A percentile compares a stretch with the other conserved stretches of the same genome.
These are phyloP conservation scores for Paraphaeosphaeria minitans DNA, from an alignment of 2,329 filamentous ascomycete species.

Conservation along the genomic window DNA sequence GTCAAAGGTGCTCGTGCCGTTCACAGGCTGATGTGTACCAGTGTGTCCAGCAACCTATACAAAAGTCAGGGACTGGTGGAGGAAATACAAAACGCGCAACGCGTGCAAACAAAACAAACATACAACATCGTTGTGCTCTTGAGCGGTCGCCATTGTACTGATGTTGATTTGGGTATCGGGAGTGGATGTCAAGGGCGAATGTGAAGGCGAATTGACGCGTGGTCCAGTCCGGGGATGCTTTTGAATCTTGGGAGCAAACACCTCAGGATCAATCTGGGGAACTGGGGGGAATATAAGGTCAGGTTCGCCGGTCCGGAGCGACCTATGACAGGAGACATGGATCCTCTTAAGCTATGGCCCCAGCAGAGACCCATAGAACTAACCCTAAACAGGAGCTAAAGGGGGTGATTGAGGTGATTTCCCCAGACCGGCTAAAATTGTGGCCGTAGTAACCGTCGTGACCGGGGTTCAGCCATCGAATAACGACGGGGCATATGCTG, in stretches of 20 bases:
- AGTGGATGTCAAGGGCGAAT: conserved; percentile 19
- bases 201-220: conserved; percentile 5
- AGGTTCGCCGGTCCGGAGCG: conserved; percentile 31
- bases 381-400: conserved; percentile 36
- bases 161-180: not conserved
- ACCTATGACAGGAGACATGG: conserved; percentile 40
- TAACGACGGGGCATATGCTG: conserved; percentile 23
- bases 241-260: conserved; percentile 28
- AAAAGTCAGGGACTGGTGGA: not conserved
- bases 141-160: conserved; percentile 50
- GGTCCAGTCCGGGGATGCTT: conserved; percentile 2
- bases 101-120: conserved; percentile 9
- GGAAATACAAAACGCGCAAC: not conserved
- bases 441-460: conserved; percentile 28
- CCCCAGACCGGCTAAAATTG: conserved; percentile 44
- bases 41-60: conserved; percentile 4
- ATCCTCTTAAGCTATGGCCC: conserved; percentile 27
- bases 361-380: conserved; percentile 32
- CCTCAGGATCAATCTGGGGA: conserved; percentile 32
- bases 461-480: conserved; percentile 29
- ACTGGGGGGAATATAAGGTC: conserved; percentile 41
- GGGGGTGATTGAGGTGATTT: conserved; percentile 35
- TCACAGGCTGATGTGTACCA: conserved; percentile 30
- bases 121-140: conserved; percentile 45
- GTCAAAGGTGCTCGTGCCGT: conserved; percentile 44